Conservation (phyloP, 768 basidiomycete genomes). For the Trametes maxima region DNA sequence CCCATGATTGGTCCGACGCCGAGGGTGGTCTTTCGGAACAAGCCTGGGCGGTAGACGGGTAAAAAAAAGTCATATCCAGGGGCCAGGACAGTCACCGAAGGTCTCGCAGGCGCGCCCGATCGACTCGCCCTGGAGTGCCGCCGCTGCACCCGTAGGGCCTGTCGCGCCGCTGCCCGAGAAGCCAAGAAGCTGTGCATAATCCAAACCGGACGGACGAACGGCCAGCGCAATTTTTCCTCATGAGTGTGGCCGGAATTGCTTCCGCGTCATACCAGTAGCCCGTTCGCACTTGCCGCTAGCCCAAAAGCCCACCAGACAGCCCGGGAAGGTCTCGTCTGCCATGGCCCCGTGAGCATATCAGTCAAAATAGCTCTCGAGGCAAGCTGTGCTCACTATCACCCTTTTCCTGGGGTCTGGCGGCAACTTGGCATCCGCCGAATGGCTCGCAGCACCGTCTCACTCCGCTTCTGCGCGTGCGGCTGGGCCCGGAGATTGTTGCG, state of each 20-base stretch:
- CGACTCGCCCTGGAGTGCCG: constrained; percentile 5
- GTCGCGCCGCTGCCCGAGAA: constrained; percentile 13
- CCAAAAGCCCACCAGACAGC: neutral
- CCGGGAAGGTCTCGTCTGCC: constrained; percentile 8
- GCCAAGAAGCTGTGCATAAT: constrained; percentile 16
- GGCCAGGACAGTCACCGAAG: constrained; percentile 16
- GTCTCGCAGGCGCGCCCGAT: constrained; percentile 11
- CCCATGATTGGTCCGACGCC: constrained; percentile 12
- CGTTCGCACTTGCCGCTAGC: neutral
- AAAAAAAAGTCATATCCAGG: constrained; percentile 20
- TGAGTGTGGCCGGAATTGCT: neutral
- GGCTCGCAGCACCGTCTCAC: constrained; percentile 13
- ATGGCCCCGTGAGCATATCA: constrained; percentile 13
- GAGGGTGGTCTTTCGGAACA: constrained; percentile 9
- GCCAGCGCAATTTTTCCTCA: neutral
- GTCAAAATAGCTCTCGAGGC: constrained; percentile 19
- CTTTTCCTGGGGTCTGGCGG: constrained; percentile 3
- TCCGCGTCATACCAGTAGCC: neutral
- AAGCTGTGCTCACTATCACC: constrained; percentile 14
- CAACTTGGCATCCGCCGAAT: constrained; percentile 12
- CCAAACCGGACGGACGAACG: neutral
- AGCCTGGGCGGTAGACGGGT: constrained; percentile 3
- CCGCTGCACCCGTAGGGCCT: constrained; percentile 9
- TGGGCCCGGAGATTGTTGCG: constrained; percentile 21
- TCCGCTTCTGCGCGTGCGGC: constrained; percentile 10